Percentiles rank a stretch among this genome's conserved stretches.
These are phyloP conservation scores for Rhodotorula glutinis DNA, from an alignment of 1,284 basidiomycete genomes.

Conservation along the genomic window DNA sequence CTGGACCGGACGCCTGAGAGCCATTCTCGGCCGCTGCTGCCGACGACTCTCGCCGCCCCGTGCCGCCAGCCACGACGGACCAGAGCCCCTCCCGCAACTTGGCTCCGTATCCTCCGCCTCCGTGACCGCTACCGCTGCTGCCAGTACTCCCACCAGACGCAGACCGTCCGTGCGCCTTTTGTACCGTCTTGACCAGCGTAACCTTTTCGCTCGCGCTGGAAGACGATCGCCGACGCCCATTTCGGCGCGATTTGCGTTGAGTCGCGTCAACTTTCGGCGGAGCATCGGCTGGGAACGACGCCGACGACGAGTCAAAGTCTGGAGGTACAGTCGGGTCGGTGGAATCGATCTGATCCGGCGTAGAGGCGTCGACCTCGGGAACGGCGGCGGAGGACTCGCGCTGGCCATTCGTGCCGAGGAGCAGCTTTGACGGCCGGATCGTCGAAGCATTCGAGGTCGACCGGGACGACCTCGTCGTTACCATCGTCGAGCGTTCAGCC, in stretches of 20 bases:
- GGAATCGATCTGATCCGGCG: no score
- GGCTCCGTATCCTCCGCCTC: slow-evolving; percentile 10
- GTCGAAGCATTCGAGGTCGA: slow-evolving; percentile 22
- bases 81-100: slow-evolving; percentile 18
- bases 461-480: background rate
- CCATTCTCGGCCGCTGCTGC: background rate
- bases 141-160: background rate
- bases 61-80: slow-evolving; percentile 19
- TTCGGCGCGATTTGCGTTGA: background rate
- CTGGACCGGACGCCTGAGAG: no score
- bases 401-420: background rate
- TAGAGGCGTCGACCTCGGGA: no score
- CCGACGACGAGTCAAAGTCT: no score
- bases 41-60: background rate
- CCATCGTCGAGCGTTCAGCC: background rate
- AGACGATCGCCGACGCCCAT: background rate
- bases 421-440: background rate
- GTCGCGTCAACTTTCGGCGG: no score
- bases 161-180: background rate
- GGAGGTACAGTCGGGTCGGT: no score
- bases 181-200: background rate
- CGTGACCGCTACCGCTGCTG: background rate
- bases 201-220: slow-evolving; percentile 1
- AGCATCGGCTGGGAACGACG: no score
- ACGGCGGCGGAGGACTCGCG: background rate